Base-by-base conservation (phyloP, 768 basidiomycete species). In the Boletus speciosus region DNA sequence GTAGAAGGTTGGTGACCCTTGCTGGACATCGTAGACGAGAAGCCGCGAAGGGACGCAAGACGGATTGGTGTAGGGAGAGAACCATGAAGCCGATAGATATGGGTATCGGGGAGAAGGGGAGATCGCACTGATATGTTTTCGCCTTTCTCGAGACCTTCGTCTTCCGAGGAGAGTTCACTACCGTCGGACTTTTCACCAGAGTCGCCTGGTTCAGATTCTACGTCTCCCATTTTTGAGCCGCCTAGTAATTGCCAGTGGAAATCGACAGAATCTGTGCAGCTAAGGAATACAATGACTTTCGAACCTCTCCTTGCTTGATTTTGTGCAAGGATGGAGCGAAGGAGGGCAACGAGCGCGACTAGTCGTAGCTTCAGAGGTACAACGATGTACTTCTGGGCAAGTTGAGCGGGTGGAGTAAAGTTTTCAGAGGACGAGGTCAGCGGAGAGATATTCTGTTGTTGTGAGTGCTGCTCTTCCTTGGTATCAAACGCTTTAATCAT, bases 251-350 rank as follows among this genome's bases (percentile, higher is more conserved):
- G 82, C 92, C 93, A 98, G 66, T 96, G 93, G 64, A 93, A 98
- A 69, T 99, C 96, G 16, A 99, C 97, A 3, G 97, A 95, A 71
- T 98, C 96, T 6, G 94, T 98, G 64, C 93, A 98, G 61, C 90
- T 96, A 56, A 99, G 74, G 72, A 99, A 99, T 6, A 99, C 93
- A 44, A 99, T 93, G 51, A 97, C 82, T 70, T 90, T 93, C 39
- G 78, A 78, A 11, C 81, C 81, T 39, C 75, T 75, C 31, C 68
- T 77, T 39, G 71, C 70, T 60, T 76, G 77, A 23, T 81, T 75
- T 69, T 86, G 81, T 6, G 86, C 75, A 29, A 94, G 75, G n/a
- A 96, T 76, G 6, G 83, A 82, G 23, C 97, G 85, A 23, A 98
- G 74, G 11, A 98, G 77, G 5, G 96, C 88, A 32, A 98, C 78